Evolutionary conservation across 2,329 filamentous ascomycete species (phyloP).

Genomic region (Phaeosphaeria sp.): DNA sequence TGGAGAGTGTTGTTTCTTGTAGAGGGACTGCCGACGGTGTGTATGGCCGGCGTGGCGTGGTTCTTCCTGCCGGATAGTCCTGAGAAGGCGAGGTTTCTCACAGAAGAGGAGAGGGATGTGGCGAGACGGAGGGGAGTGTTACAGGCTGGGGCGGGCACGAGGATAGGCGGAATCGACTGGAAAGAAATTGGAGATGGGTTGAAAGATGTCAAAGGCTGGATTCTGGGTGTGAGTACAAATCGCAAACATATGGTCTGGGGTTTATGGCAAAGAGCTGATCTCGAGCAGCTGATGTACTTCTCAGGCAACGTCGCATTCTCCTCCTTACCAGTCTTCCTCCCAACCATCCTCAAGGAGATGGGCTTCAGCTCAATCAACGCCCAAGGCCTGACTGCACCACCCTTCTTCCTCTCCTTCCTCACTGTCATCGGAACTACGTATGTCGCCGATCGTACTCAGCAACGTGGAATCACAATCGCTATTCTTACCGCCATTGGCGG

Average conservation of each 20-base stretch:
- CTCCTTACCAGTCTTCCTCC: slow-evolving; percentile 53
- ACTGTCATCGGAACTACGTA: slow-evolving; percentile 67
- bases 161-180: slow-evolving; percentile 38
- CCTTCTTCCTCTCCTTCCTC: slow-evolving; percentile 72
- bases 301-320: slow-evolving; percentile 60
- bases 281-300: slow-evolving; percentile 43
- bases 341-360: slow-evolving; percentile 61
- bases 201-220: slow-evolving; percentile 44
- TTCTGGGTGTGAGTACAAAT: slow-evolving; percentile 35
- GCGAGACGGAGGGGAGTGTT: slow-evolving; percentile 37
- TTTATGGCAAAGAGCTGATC: too few species aligned
- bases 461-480: slow-evolving; percentile 68
- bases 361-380: slow-evolving; percentile 71
- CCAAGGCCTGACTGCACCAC: slow-evolving; percentile 75
- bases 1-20: slow-evolving; percentile 67
- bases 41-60: slow-evolving; percentile 51
- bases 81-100: slow-evolving; percentile 51
- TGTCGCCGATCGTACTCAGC: slow-evolving; percentile 69
- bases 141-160: slow-evolving; percentile 36
- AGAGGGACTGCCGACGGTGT: slow-evolving; percentile 52
- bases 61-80: slow-evolving; percentile 55
- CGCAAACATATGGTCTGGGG: too few species aligned
- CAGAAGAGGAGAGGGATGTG: slow-evolving; percentile 49
- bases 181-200: slow-evolving; percentile 38
- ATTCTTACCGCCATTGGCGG: slow-evolving; percentile 64